Base-by-base conservation (phyloP, 2,329 filamentous ascomycete genomes). In the Botrytis cinerea region DNA sequence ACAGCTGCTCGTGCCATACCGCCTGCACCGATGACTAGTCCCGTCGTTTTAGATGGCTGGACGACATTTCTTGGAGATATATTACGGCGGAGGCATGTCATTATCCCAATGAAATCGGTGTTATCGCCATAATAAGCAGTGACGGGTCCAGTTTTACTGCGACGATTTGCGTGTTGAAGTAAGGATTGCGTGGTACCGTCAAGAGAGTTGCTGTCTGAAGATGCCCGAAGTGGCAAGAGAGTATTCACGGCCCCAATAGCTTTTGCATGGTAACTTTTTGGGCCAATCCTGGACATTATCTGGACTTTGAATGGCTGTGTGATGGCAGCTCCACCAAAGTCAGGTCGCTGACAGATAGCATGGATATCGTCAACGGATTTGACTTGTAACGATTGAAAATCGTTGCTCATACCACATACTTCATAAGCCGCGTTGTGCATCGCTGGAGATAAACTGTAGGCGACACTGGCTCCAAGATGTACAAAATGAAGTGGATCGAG, bases 181-280 rank as follows among this genome's bases (percentile, higher is more conserved):
- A 81, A 78, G 28, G 77, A 78, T 64, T 79, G 86, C 4, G 78
- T 80, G 61, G 75, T 80, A 1, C 87, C 88, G 73, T 90, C 87
- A 0, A 84, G 80, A 10, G 89, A 81, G 20, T 87, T 84, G 40
- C 70, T 73, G 38, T 76, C 74, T 68, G 76, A 63, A 16, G 78
- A 76, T 43, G 74, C 71, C 35, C 92, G 88, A 16, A 94, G 86
- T 0, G 92, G 92, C 60, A 94, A 89, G 20, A 95, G 82, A 0
- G 92, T 94, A 75, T 95, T 94, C 64, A 93, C 88, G 2, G 92
- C 92, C 0, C 92, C 92, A 74, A 94, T 94, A 1, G 91, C 91
- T 71, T 87, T 88, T 2, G 92, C 92, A 78, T 94, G 91, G 25
- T 87, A 88, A 76, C 91, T 94, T 74, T 93, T 85, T 0, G 89